Conservation (phyloP, 2,329 filamentous ascomycete genomes). For the Xylariomycetidae sp. region DNA sequence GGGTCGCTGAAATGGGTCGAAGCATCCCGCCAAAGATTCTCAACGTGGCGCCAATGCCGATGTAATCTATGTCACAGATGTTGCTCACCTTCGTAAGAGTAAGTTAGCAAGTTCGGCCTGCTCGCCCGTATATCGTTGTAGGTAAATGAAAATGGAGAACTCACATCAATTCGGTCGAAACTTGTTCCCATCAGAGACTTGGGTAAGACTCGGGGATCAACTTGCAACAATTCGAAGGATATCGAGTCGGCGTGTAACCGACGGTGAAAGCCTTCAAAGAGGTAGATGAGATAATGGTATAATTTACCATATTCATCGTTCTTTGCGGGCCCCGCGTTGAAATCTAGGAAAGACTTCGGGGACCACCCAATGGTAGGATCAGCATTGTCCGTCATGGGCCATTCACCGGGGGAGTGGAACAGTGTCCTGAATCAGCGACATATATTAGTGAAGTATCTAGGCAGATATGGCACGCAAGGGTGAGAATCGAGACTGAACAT, state of each 20-base stretch:
- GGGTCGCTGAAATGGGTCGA: slow-evolving; percentile 1
- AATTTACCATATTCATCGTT: slow-evolving; percentile 11
- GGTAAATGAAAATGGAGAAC: not conserved
- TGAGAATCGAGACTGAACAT: no score
- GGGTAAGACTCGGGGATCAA: not conserved
- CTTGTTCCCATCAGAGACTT: not conserved
- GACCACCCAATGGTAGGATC: slow-evolving; percentile 8
- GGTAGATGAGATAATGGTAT: slow-evolving; percentile 5
- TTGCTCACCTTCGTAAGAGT: slow-evolving; percentile 1
- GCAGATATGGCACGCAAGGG: no score
- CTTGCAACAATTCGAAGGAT: slow-evolving; percentile 1
- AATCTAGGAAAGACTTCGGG: slow-evolving; percentile 5
- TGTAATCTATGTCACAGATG: slow-evolving; percentile 2
- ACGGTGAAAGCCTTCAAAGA: slow-evolving; percentile 9
- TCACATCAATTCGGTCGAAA: slow-evolving; percentile 8
- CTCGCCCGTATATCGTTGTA: no score
- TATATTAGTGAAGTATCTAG: no score
- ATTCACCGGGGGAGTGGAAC: slow-evolving; percentile 1
- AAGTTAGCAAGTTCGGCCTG: no score
- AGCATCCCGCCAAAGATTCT: slow-evolving; percentile 3
- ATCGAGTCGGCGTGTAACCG: not conserved
- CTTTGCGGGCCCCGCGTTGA: slow-evolving; percentile 7
- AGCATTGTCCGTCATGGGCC: slow-evolving; percentile 9
- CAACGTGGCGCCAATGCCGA: slow-evolving; percentile 3
- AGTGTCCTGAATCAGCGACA: slow-evolving; percentile 6